Percentiles rank a stretch among this genome's conserved stretches.
Evolutionary conservation across 176 grass and related monocot species (phyloP).

Genomic region (Elymus sibiricus): DNA sequence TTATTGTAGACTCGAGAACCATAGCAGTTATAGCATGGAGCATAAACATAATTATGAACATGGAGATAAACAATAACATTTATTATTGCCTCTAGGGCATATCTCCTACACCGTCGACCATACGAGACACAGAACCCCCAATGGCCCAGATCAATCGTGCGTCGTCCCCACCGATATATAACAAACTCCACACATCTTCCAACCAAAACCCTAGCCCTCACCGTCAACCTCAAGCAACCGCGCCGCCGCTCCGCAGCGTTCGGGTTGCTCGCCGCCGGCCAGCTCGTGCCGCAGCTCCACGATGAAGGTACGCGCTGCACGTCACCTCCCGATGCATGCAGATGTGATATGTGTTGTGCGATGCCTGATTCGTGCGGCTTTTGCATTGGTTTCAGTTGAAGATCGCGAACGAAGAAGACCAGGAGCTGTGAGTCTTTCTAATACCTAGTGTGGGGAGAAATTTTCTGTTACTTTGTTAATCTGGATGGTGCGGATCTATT

Average conservation of each 20-base stretch:
- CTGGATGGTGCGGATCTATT: not conserved
- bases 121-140: too few relatives aligned
- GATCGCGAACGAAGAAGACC: conserved; percentile 83
- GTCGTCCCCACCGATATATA: not conserved
- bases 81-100: too few relatives aligned
- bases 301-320: conserved; percentile 46
- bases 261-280: conserved; percentile 10
- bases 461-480: not conserved
- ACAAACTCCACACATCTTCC: not conserved
- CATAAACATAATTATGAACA: too few relatives aligned
- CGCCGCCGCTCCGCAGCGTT: conserved; percentile 1
- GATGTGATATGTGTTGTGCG: not conserved
- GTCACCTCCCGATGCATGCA: not conserved
- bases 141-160: too few relatives aligned
- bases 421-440: conserved; percentile 73
- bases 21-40: too few relatives aligned
- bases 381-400: conserved; percentile 61
- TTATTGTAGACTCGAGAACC: too few relatives aligned
- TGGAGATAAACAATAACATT: too few relatives aligned
- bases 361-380: not conserved
- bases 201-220: conserved; percentile 34
- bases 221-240: conserved; percentile 11
- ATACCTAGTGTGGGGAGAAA: too few relatives aligned
- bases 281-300: conserved; percentile 4
- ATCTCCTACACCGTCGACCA: too few relatives aligned